These are phyloP conservation scores for Trichomonascus vanleenenianus DNA, from an alignment of 805 yeast genomes.

Conservation along the genomic window DNA sequence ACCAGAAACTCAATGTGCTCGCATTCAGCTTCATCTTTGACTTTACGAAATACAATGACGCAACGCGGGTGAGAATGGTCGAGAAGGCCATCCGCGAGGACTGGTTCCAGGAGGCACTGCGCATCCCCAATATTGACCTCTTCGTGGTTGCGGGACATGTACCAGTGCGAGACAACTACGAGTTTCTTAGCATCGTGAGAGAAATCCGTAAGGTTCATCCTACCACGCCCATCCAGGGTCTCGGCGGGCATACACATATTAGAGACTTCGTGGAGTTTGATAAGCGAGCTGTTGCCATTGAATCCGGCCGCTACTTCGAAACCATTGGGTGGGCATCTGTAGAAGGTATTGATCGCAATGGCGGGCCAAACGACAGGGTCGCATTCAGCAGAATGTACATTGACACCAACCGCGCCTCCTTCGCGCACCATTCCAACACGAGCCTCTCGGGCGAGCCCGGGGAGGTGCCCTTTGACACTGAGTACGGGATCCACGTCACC, in stretches of 20 bases:
- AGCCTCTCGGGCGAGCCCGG: slow-evolving; percentile 13
- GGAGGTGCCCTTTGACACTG: slow-evolving; percentile 41
- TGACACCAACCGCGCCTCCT: slow-evolving; percentile 72
- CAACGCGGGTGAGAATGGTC: slow-evolving; percentile 59
- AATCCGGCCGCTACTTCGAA: slow-evolving; percentile 89
- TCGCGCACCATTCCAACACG: slow-evolving; percentile 49
- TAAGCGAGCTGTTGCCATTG: slow-evolving; percentile 61
- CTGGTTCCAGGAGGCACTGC: slow-evolving; percentile 55
- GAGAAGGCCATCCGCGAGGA: slow-evolving; percentile 42
- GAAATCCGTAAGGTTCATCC: slow-evolving; percentile 55
- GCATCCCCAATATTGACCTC: slow-evolving; percentile 46
- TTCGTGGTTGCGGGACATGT: slow-evolving; percentile 72
- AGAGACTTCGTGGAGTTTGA: slow-evolving; percentile 75
- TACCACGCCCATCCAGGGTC: slow-evolving; percentile 60
- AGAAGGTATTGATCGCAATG: slow-evolving; percentile 20
- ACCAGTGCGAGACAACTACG: slow-evolving; percentile 59
- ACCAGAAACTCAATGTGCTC: slow-evolving; percentile 44
- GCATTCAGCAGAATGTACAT: slow-evolving; percentile 58
- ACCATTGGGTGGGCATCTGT: slow-evolving; percentile 85
- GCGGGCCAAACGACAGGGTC: slow-evolving; percentile 14
- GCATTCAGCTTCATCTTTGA: slow-evolving; percentile 77
- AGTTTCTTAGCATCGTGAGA: slow-evolving; percentile 40
- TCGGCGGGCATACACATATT: slow-evolving; percentile 93
- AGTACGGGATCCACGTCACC: slow-evolving; percentile 44
- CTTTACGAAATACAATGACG: slow-evolving; percentile 53